phyloP scores from a whole-genome alignment of 768 basidiomycete genomes.

The Coprinopsis strossmayeri region DNA sequence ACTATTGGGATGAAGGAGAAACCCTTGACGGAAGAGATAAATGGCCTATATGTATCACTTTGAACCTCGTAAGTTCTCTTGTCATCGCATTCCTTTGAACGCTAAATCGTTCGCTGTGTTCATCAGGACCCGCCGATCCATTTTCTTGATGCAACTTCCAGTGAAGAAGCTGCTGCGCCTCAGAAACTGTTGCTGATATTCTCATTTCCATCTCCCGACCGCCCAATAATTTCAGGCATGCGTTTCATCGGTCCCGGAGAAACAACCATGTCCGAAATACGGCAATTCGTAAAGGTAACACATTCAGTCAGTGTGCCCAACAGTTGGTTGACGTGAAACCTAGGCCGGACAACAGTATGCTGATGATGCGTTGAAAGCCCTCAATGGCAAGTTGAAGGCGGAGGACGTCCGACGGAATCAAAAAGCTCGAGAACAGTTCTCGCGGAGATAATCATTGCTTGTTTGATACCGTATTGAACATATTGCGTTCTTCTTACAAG shows the following conservation, averaged over 20 bases:
- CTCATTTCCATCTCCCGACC: conserved; percentile 41
- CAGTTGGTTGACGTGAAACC: neutral
- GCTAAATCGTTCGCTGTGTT: neutral
- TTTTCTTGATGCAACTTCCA: conserved; percentile 67
- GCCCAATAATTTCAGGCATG: conserved; percentile 50
- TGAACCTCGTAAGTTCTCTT: conserved; percentile 58
- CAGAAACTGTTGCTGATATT: conserved; percentile 57
- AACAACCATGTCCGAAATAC: conserved; percentile 39
- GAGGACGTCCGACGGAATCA: conserved; percentile 55
- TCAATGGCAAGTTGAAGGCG: conserved; percentile 61
- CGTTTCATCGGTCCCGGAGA: conserved; percentile 61
- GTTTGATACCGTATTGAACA: too few relatives aligned
- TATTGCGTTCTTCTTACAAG: too few relatives aligned
- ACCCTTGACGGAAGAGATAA: conserved; percentile 49
- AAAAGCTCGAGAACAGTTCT: conserved; percentile 53
- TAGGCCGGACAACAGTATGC: conserved; percentile 69
- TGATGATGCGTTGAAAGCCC: conserved; percentile 41
- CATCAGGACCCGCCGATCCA: conserved; percentile 49
- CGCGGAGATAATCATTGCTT: conserved; percentile 13
- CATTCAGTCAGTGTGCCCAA: neutral
- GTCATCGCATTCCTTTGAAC: neutral
- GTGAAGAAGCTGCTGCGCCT: conserved; percentile 66
- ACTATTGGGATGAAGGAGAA: conserved; percentile 86
- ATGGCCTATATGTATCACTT: conserved; percentile 74
- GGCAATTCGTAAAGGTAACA: conserved; percentile 49